A percentile compares a stretch with the other conserved stretches of the same genome.
Conservation (phyloP, 202 grass and related monocot species). For the Carex arenaria region DNA sequence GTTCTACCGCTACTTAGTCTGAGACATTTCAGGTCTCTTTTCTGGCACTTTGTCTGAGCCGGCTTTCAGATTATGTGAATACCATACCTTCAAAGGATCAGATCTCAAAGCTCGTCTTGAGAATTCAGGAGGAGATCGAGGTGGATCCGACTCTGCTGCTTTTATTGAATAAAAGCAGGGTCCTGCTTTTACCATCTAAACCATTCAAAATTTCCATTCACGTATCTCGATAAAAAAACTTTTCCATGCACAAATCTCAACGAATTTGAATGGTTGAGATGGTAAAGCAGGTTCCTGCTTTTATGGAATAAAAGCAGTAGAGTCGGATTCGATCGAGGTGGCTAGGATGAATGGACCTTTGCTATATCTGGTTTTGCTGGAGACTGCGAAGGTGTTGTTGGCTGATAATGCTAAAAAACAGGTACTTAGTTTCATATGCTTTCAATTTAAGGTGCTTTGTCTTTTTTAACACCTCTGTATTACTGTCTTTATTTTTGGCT, state of each 20-base stretch:
- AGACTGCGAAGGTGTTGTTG: constrained; percentile 80
- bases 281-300: no score
- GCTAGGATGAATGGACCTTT: constrained; percentile 86
- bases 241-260: no score
- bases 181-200: no score
- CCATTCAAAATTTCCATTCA: no score
- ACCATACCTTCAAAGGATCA: constrained; percentile 94
- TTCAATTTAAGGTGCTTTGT: neutral
- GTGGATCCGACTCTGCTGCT: no score
- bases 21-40: constrained; percentile 77
- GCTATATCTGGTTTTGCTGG: constrained; percentile 70
- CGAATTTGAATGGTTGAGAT: no score
- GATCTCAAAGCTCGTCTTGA: constrained; percentile 82
- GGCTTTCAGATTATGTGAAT: constrained; percentile 89
- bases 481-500: neutral
- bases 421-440: constrained; percentile 33
- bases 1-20: constrained; percentile 64
- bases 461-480: neutral
- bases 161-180: no score
- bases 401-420: constrained; percentile 91
- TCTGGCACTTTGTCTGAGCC: constrained; percentile 79
- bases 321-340: constrained; percentile 96
- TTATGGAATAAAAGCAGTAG: no score
- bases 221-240: no score
- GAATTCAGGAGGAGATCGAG: constrained; percentile 95